phyloP scores from a whole-genome alignment of 2,329 filamentous ascomycete species.

The Fusarium nelsonii region DNA sequence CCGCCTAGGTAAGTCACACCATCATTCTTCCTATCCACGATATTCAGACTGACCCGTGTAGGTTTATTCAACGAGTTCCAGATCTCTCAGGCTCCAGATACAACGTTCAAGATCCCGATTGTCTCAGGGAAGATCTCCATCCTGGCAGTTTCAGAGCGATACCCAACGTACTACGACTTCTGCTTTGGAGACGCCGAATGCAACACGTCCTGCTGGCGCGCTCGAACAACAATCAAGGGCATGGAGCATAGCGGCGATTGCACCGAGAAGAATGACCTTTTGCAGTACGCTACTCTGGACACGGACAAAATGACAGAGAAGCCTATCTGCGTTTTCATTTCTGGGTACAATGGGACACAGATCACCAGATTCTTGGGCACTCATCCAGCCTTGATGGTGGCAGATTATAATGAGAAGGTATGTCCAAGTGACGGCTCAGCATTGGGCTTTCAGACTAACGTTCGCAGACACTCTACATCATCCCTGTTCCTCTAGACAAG shows the following conservation, averaged over 20 bases:
- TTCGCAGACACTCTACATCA: slow-evolving; percentile 7
- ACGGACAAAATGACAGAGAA: background rate
- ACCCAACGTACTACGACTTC: slow-evolving; percentile 23
- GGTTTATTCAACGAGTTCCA: slow-evolving; percentile 16
- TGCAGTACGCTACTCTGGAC: slow-evolving; percentile 11
- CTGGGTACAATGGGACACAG: background rate
- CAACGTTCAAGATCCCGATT: slow-evolving; percentile 5
- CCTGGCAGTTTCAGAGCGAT: background rate
- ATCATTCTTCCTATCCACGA: rapidly evolving
- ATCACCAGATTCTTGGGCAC: slow-evolving; percentile 8
- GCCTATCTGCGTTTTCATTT: slow-evolving; percentile 18
- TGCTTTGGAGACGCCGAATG: slow-evolving; percentile 2
- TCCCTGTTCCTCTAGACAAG: slow-evolving; percentile 19
- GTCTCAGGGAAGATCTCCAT: slow-evolving; percentile 1
- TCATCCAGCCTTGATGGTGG: background rate
- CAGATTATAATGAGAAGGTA: slow-evolving; percentile 17
- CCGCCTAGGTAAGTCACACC: background rate
- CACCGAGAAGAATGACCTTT: background rate
- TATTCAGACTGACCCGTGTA: rapidly evolving
- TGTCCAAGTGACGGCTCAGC: rapidly evolving
- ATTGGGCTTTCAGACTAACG: background rate
- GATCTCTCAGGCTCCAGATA: slow-evolving; percentile 20
- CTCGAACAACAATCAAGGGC: background rate
- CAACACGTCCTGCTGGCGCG: slow-evolving; percentile 4
- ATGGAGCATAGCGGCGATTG: slow-evolving; percentile 19